Percentiles rank a stretch among this genome's conserved stretches.
phyloP scores from a whole-genome alignment of 2,329 filamentous ascomycete species.

The Triangularia verruculosa region DNA sequence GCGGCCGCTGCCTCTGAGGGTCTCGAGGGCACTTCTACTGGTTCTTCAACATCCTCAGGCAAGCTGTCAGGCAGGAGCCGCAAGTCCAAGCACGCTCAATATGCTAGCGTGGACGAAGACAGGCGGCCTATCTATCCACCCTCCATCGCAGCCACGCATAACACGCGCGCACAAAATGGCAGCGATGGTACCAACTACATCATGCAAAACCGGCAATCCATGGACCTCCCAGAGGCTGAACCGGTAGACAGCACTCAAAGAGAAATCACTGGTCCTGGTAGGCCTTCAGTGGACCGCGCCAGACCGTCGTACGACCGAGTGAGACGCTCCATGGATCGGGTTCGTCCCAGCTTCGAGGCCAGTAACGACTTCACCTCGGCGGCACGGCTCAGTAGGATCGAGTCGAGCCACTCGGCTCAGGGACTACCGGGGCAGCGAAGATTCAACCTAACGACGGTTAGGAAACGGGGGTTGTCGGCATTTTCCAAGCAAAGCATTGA shows the following conservation, averaged over 20 bases:
- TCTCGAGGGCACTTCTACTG: slow-evolving; percentile 44
- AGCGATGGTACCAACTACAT: slow-evolving; percentile 95
- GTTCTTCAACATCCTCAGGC: slow-evolving; percentile 59
- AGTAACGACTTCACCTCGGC: slow-evolving; percentile 91
- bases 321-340: slow-evolving; percentile 80
- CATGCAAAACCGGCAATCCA: slow-evolving; percentile 54
- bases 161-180: slow-evolving; percentile 79
- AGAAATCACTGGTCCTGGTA: slow-evolving; percentile 30
- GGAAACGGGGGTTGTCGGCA: slow-evolving; percentile 30
- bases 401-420: slow-evolving; percentile 61
- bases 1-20: slow-evolving; percentile 40
- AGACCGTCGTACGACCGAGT: slow-evolving; percentile 87
- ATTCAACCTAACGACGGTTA: slow-evolving; percentile 29
- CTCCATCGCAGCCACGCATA: slow-evolving; percentile 75
- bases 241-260: slow-evolving; percentile 25
- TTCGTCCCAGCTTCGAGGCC: slow-evolving; percentile 78
- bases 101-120: slow-evolving; percentile 76
- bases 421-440: slow-evolving; percentile 23
- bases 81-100: slow-evolving; percentile 54
- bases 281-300: slow-evolving; percentile 63
- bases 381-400: slow-evolving; percentile 77
- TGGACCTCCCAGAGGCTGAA: slow-evolving; percentile 45
- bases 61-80: slow-evolving; percentile 50
- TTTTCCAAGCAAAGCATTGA: slow-evolving; percentile 32
- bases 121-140: slow-evolving; percentile 90